Percentiles rank a stretch among this genome's conserved stretches.
Evolutionary conservation across 306 rosid genomes (phyloP).

Genomic region (Amphicarpaea edgeworthii): DNA sequence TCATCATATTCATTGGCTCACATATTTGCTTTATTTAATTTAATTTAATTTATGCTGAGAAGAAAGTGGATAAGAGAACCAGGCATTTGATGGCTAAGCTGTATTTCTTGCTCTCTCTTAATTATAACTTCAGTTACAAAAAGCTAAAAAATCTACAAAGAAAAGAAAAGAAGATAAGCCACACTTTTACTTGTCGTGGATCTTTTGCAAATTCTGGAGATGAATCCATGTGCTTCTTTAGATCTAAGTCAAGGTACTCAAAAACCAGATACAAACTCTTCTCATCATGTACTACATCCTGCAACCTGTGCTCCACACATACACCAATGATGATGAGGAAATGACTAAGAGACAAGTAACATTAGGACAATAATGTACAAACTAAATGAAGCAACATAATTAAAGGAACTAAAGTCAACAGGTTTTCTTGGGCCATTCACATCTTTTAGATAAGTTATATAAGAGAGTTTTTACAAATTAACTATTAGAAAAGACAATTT

Average conservation of each 20-base stretch:
- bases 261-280: conserved; percentile 94
- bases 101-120: conserved; percentile 10
- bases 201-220: conserved; percentile 91
- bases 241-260: conserved; percentile 96
- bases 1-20: conserved; percentile 31
- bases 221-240: conserved; percentile 98
- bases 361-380: conserved; percentile 10
- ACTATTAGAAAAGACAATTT: no score
- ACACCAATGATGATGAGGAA: conserved; percentile 36
- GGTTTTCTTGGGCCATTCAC: conserved; percentile 4
- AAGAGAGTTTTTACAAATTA: no score
- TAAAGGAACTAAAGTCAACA: conserved; percentile 17
- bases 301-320: conserved; percentile 66
- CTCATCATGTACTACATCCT: conserved; percentile 96
- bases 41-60: conserved; percentile 34
- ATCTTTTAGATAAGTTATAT: no score
- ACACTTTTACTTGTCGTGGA: conserved; percentile 80
- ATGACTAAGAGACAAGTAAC: conserved; percentile 30
- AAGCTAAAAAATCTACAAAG: conserved; percentile 19
- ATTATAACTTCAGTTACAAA: neutral
- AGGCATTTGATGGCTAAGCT: neutral
- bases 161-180: conserved; percentile 34
- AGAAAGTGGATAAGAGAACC: conserved; percentile 18
- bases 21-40: conserved; percentile 37
- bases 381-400: conserved; percentile 21